Evolutionary conservation across 176 grass and related monocot genomes (phyloP).

Genomic region (Musa beccarii): DNA sequence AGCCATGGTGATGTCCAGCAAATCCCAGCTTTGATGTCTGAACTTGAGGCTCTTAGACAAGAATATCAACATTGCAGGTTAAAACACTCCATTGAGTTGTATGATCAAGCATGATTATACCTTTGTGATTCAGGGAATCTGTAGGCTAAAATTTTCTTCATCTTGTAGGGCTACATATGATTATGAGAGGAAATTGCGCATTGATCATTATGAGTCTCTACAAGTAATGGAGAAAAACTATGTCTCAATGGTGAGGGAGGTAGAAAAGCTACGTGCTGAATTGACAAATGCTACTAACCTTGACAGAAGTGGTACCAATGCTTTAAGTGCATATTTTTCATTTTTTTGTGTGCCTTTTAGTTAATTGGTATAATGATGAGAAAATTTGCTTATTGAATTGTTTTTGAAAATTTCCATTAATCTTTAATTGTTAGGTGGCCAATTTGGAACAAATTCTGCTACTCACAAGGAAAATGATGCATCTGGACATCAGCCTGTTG

Average conservation of each 20-base stretch:
- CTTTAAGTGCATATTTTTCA: slow-evolving; percentile 17
- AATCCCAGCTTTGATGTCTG: slow-evolving; percentile 46
- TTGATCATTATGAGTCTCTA: slow-evolving; percentile 74
- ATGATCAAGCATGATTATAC: slow-evolving; percentile 9
- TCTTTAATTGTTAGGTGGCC: slow-evolving; percentile 23
- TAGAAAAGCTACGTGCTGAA: slow-evolving; percentile 85
- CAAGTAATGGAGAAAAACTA: slow-evolving; percentile 82
- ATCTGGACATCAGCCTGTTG: slow-evolving; percentile 38
- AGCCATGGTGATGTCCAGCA: slow-evolving; percentile 69
- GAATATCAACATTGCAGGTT: slow-evolving; percentile 87
- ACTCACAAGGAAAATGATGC: slow-evolving; percentile 45
- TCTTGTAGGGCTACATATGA: slow-evolving; percentile 63
- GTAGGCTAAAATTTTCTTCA: slow-evolving; percentile 5
- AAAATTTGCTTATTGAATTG: neutral
- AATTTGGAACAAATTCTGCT: slow-evolving; percentile 35
- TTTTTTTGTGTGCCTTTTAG: neutral
- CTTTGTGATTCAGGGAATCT: neutral
- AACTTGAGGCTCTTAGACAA: slow-evolving; percentile 54
- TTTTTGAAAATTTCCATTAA: neutral
- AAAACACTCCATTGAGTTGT: neutral
- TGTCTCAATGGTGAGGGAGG: slow-evolving; percentile 74
- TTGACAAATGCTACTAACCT: slow-evolving; percentile 54
- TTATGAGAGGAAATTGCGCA: slow-evolving; percentile 77
- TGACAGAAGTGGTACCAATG: slow-evolving; percentile 31
- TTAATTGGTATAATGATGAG: neutral